These are phyloP conservation scores for Claviceps sp. DNA, from an alignment of 2,329 filamentous ascomycete genomes.

Conservation along the genomic window DNA sequence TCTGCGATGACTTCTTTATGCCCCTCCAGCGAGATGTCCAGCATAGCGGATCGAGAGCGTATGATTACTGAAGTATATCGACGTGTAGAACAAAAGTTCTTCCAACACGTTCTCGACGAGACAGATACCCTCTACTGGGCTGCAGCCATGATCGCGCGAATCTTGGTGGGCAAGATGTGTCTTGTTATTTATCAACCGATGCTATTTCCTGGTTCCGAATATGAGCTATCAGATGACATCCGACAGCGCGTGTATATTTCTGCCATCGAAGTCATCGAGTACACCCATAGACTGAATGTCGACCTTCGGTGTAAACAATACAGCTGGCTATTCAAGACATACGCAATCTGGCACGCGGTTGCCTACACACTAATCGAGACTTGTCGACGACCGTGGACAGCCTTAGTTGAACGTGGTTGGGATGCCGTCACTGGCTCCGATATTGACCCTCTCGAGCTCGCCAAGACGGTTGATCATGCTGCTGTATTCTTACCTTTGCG, in stretches of 20 bases:
- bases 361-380: slow-evolving; percentile 35
- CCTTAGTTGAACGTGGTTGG: slow-evolving; percentile 38
- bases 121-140: slow-evolving; percentile 50
- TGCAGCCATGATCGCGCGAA: slow-evolving; percentile 50
- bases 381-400: slow-evolving; percentile 33
- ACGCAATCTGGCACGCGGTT: slow-evolving; percentile 38
- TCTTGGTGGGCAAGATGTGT: slow-evolving; percentile 68
- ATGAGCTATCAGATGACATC: slow-evolving; percentile 44
- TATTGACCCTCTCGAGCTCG: slow-evolving; percentile 27
- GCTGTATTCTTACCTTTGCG: slow-evolving; percentile 41
- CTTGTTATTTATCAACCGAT: slow-evolving; percentile 65
- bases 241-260: slow-evolving; percentile 58
- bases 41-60: slow-evolving; percentile 23
- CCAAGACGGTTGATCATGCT: slow-evolving; percentile 30
- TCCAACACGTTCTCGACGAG: slow-evolving; percentile 35
- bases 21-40: slow-evolving; percentile 15
- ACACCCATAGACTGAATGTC: slow-evolving; percentile 50
- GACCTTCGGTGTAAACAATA: slow-evolving; percentile 36
- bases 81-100: slow-evolving; percentile 40
- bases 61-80: slow-evolving; percentile 39
- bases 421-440: slow-evolving; percentile 28
- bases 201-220: slow-evolving; percentile 44
- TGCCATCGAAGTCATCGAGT: slow-evolving; percentile 60
- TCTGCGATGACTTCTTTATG: slow-evolving; percentile 20
- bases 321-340: slow-evolving; percentile 36